Evolutionary conservation across 345 rosid species (phyloP).

Genomic region (Punica granatum): DNA sequence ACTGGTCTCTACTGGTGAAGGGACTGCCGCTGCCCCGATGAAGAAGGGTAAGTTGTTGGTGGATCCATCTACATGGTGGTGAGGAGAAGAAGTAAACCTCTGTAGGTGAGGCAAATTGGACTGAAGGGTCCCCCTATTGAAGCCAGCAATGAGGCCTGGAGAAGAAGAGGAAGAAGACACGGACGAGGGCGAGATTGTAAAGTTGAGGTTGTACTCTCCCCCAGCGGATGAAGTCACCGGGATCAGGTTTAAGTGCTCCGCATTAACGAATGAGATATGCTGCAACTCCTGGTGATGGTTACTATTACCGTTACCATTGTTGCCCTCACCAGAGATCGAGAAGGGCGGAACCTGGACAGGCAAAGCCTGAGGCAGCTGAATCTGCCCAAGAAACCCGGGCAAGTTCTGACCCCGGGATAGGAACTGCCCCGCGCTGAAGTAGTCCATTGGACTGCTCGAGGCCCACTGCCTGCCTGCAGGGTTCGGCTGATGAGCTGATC

Average conservation of each 20-base stretch:
- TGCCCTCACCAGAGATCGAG: constrained; percentile 29
- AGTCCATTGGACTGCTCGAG: constrained; percentile 50
- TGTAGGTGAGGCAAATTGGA: constrained; percentile 84
- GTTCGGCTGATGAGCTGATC: constrained; percentile 32
- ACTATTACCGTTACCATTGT: constrained; percentile 25
- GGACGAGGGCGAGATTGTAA: constrained; percentile 47
- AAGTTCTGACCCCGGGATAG: constrained; percentile 30
- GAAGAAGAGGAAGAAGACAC: constrained; percentile 28
- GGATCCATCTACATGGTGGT: constrained; percentile 2
- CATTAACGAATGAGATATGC: constrained; percentile 53
- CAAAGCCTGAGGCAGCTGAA: constrained; percentile 21
- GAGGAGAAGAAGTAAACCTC: constrained; percentile 44
- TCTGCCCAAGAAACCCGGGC: constrained; percentile 38
- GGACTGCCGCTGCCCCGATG: constrained; percentile 37
- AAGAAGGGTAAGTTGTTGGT: constrained; percentile 50
- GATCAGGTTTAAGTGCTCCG: constrained; percentile 59
- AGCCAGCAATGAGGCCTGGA: constrained; percentile 30
- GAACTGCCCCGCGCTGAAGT: constrained; percentile 41
- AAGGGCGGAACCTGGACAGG: constrained; percentile 16
- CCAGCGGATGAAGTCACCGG: constrained; percentile 33
- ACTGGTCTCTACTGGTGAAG: constrained; percentile 56
- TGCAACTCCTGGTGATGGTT: constrained; percentile 49
- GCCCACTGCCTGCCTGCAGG: constrained; percentile 47
- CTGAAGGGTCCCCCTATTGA: constrained; percentile 99
- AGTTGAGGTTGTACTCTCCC: constrained; percentile 62